These are phyloP conservation scores for Berberis vulgaris DNA, from an alignment of 164 flowering plant species.

Conservation along the genomic window DNA sequence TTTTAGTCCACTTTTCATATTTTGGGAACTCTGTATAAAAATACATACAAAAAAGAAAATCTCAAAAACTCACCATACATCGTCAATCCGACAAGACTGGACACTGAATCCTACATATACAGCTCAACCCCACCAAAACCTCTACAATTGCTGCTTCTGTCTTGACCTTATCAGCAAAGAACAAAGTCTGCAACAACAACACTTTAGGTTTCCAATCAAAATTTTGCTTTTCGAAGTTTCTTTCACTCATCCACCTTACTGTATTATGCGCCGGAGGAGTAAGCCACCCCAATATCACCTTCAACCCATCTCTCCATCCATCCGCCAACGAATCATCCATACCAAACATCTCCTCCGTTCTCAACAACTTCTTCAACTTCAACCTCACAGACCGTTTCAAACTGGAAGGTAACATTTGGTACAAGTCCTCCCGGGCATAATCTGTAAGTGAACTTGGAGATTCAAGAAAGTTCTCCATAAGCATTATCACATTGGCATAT, in stretches of 20 bases:
- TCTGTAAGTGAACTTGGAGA: conserved; percentile 20
- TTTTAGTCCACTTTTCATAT: no score
- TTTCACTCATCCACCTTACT: conserved; percentile 54
- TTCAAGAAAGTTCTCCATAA: conserved; percentile 31
- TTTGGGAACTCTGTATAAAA: no score
- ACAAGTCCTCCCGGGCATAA: conserved; percentile 33
- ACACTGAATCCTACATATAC: conserved; percentile 28
- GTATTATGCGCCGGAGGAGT: conserved; percentile 64
- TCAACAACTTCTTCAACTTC: conserved; percentile 32
- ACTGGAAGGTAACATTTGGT: conserved; percentile 51
- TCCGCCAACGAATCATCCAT: conserved; percentile 30
- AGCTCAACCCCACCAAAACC: conserved; percentile 72
- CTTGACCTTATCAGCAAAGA: conserved; percentile 65
- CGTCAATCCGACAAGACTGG: neutral
- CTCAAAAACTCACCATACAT: neutral
- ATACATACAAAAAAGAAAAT: no score
- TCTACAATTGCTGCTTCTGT: conserved; percentile 78
- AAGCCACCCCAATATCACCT: conserved; percentile 54
- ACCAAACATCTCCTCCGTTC: conserved; percentile 12
- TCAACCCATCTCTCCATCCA: conserved; percentile 60
- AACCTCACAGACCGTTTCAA: conserved; percentile 27
- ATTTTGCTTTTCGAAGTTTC: conserved; percentile 46
- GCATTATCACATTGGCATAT: conserved; percentile 57
- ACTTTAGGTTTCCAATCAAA: conserved; percentile 41
- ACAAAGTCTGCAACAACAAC: conserved; percentile 60